These are phyloP conservation scores for Chalciporus sp. DNA, from an alignment of 1,284 basidiomycete species.

Conservation along the genomic window DNA sequence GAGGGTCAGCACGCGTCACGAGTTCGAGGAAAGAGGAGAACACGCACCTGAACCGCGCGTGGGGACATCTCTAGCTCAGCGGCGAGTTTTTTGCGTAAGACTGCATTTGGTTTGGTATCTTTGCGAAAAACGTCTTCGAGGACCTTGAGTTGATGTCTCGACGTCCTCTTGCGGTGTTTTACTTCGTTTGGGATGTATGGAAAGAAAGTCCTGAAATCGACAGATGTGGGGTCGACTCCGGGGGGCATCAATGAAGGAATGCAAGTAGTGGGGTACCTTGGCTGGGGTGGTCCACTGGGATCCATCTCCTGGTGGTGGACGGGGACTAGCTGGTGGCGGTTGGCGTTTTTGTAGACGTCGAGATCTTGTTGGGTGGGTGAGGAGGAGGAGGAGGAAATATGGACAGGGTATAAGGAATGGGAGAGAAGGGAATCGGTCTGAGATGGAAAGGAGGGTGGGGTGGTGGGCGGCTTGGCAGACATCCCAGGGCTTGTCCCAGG, in stretches of 20 bases:
- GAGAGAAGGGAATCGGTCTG: conserved; percentile 17
- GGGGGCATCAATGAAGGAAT: conserved; percentile 49
- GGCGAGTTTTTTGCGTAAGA: conserved; percentile 77
- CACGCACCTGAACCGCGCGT: conserved; percentile 85
- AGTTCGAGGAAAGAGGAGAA: conserved; percentile 10
- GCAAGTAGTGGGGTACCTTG: conserved; percentile 42
- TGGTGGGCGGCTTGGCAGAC: conserved; percentile 27
- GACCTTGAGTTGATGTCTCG: conserved; percentile 79
- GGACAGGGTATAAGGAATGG: conserved; percentile 23
- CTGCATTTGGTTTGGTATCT: conserved; percentile 89
- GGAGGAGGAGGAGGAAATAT: conserved; percentile 15
- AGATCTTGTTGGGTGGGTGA: conserved; percentile 18
- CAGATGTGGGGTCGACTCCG: conserved; percentile 59
- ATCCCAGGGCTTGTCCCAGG: conserved; percentile 30
- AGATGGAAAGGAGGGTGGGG: conserved; percentile 30
- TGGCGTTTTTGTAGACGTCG: neutral
- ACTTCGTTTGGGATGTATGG: conserved; percentile 88
- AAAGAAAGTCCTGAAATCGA: conserved; percentile 58
- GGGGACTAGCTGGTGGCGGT: conserved; percentile 6
- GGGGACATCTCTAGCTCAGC: conserved; percentile 87
- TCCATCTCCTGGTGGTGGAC: conserved; percentile 24
- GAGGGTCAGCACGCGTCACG: conserved; percentile 22
- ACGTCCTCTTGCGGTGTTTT: conserved; percentile 88
- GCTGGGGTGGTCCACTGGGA: conserved; percentile 13
- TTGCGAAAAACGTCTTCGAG: conserved; percentile 84